Conservation (phyloP, 1,284 basidiomycete species). For the Melampsora abietis-canadensis region DNA sequence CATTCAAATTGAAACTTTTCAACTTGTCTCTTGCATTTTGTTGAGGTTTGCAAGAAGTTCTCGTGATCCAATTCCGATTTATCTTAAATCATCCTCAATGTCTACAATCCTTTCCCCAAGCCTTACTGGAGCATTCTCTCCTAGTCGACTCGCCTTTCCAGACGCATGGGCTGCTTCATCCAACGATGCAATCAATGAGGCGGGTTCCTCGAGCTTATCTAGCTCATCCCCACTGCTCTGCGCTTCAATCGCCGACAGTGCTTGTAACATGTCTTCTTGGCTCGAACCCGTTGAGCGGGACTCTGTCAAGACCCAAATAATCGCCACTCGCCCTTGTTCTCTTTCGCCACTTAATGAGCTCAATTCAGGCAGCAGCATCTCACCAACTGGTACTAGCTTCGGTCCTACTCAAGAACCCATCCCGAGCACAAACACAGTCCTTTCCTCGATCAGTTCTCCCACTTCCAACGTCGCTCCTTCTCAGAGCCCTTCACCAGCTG, state of each 20-base stretch:
- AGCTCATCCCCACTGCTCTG: constrained; percentile 8
- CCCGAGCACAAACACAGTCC: neutral
- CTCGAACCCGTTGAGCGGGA: constrained; percentile 3
- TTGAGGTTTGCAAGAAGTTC: too few relatives aligned
- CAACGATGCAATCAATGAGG: constrained; percentile 2
- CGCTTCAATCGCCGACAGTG: neutral
- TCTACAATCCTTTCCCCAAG: neutral
- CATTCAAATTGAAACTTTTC: too few relatives aligned
- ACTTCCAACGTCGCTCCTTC: neutral
- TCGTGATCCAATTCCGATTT: too few relatives aligned
- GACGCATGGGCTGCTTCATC: constrained; percentile 10
- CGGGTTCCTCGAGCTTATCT: neutral
- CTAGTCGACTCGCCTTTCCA: constrained; percentile 1
- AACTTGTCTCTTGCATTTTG: too few relatives aligned
- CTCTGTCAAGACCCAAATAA: constrained; percentile 6
- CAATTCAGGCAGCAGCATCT: constrained; percentile 11
- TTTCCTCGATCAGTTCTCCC: neutral
- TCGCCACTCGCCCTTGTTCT: constrained; percentile 17
- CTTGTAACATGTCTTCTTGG: constrained; percentile 4
- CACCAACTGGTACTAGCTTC: constrained; percentile 34
- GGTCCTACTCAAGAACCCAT: constrained; percentile 24
- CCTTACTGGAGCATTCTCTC: neutral
- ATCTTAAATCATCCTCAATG: neutral
- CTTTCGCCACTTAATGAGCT: constrained; percentile 32
- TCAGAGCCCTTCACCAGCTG: neutral